These are phyloP conservation scores for Leersia perrieri DNA, from an alignment of 176 grass and related monocot species.

Conservation along the genomic window DNA sequence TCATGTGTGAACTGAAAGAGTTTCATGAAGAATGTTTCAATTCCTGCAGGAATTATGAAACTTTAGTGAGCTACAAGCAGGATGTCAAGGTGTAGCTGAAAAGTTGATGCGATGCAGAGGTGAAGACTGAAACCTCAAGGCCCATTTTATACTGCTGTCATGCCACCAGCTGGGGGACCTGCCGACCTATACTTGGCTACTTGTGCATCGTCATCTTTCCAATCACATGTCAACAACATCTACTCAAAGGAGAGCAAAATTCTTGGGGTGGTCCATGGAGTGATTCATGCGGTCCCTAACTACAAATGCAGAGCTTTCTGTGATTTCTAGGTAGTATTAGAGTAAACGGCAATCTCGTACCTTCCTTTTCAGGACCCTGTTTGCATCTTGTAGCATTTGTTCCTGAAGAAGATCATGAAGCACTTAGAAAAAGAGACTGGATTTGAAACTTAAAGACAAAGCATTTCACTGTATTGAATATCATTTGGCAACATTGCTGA, in stretches of 20 bases:
- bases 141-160: background rate
- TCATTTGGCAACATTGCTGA: background rate
- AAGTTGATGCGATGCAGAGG: background rate
- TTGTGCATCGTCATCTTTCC: background rate
- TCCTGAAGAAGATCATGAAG: slow-evolving; percentile 32
- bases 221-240: background rate
- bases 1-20: background rate
- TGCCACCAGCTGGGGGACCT: background rate
- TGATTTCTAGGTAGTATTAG: background rate
- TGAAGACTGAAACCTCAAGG: background rate
- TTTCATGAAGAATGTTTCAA: no score
- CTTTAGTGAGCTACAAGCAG: background rate
- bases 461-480: background rate
- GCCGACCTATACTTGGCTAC: background rate
- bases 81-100: background rate
- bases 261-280: background rate
- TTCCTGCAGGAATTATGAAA: background rate
- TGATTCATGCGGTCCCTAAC: slow-evolving; percentile 22
- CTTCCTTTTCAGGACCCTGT: slow-evolving; percentile 61
- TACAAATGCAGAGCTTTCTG: background rate
- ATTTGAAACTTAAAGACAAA: background rate
- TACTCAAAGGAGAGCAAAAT: background rate
- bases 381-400: slow-evolving; percentile 65
- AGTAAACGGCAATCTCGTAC: slow-evolving; percentile 35
- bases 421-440: background rate